These are phyloP conservation scores for Penicillium olsonii DNA, from an alignment of 2,329 filamentous ascomycete species.

Conservation along the genomic window DNA sequence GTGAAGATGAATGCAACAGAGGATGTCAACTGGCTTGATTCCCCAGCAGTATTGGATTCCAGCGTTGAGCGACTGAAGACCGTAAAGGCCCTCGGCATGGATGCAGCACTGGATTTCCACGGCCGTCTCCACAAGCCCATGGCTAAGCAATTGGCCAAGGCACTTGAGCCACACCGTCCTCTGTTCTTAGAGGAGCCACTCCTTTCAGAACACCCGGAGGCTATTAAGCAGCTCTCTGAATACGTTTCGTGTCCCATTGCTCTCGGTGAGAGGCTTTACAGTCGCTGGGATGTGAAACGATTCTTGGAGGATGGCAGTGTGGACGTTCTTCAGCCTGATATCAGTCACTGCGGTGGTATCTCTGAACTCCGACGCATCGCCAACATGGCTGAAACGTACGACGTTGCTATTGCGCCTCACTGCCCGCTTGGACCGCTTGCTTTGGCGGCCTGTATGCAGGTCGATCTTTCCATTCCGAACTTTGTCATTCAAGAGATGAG, in stretches of 20 bases:
- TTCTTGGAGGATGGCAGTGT: conserved; percentile 69
- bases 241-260: conserved; percentile 73
- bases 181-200: conserved; percentile 76
- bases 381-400: conserved; percentile 70
- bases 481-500: conserved; percentile 79
- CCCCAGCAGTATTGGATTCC: conserved; percentile 62
- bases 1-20: conserved; percentile 81
- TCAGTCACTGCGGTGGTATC: conserved; percentile 71
- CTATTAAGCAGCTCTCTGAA: conserved; percentile 62
- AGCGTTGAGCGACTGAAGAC: conserved; percentile 67
- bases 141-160: conserved; percentile 72
- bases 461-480: conserved; percentile 63
- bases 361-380: conserved; percentile 71
- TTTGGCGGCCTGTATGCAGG: conserved; percentile 70
- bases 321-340: conserved; percentile 73
- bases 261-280: conserved; percentile 71
- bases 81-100: conserved; percentile 70
- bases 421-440: conserved; percentile 74
- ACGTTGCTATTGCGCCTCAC: conserved; percentile 72
- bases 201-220: conserved; percentile 68
- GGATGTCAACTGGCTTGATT: conserved; percentile 75
- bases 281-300: conserved; percentile 70
- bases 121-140: conserved; percentile 75
- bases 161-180: conserved; percentile 66
- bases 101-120: conserved; percentile 78